A percentile compares a stretch with the other conserved stretches of the same genome.
phyloP scores from a whole-genome alignment of 805 yeast genomes.

The Lipomyces mesembrius region DNA sequence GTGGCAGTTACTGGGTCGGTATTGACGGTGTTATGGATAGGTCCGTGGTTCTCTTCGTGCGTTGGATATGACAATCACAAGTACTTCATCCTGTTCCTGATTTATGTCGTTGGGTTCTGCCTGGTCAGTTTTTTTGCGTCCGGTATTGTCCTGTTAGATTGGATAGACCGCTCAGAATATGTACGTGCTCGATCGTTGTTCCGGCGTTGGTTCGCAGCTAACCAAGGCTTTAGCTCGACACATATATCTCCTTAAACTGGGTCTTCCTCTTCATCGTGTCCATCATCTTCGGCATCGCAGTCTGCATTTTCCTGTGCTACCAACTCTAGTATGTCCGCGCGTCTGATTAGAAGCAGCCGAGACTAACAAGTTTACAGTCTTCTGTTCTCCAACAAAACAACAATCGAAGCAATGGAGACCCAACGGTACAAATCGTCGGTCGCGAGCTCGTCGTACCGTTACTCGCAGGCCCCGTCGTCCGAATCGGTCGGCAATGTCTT shows the following conservation, averaged over 20 bases:
- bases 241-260: constrained; percentile 60
- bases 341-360: background rate
- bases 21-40: constrained; percentile 67
- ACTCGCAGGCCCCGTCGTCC: constrained; percentile 52
- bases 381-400: constrained; percentile 68
- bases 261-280: constrained; percentile 64
- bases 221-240: constrained; percentile 37
- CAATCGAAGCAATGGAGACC: constrained; percentile 67
- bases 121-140: constrained; percentile 51
- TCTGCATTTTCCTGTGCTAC: constrained; percentile 61
- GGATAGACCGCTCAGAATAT: constrained; percentile 53
- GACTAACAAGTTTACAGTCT: constrained; percentile 49
- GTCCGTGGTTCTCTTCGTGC: constrained; percentile 92
- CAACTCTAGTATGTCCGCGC: constrained; percentile 39
- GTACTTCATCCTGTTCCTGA: constrained; percentile 75
- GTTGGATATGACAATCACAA: constrained; percentile 81
- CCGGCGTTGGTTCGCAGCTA: background rate
- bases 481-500: constrained; percentile 66
- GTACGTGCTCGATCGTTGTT: constrained; percentile 21
- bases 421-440: constrained; percentile 47
- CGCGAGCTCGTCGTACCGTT: constrained; percentile 44
- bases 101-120: constrained; percentile 65
- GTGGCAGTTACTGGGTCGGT: constrained; percentile 40
- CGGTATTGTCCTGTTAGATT: constrained; percentile 52
- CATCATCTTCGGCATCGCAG: constrained; percentile 59